Conservation (phyloP, 2,329 filamentous ascomycete genomes). For the Rhynchosporium agropyri region DNA sequence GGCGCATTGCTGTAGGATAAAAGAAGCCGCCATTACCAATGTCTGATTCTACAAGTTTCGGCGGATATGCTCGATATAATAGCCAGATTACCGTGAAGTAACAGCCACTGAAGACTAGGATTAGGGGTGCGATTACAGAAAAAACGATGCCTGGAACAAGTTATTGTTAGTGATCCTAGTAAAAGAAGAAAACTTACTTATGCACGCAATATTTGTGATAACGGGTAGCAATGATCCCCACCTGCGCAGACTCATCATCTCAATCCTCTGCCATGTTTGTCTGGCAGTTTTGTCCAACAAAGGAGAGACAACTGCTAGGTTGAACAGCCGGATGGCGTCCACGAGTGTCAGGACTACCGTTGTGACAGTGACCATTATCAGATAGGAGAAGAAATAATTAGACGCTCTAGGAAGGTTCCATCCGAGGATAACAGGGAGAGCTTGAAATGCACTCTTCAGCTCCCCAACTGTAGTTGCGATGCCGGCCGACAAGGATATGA, state of each 20-base stretch:
- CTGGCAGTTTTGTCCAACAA: conserved; percentile 29
- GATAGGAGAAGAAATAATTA: conserved; percentile 38
- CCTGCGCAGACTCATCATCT: conserved; percentile 31
- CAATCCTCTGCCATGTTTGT: conserved; percentile 30
- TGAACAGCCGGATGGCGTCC: conserved; percentile 10
- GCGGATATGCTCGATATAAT: conserved; percentile 19
- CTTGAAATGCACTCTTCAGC: conserved; percentile 19
- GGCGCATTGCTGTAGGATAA: conserved; percentile 31
- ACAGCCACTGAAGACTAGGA: neutral
- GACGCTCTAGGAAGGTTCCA: conserved; percentile 32
- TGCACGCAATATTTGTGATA: conserved; percentile 34
- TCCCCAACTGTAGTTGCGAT: conserved; percentile 28
- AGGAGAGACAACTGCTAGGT: conserved; percentile 29
- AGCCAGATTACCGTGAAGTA: conserved; percentile 4
- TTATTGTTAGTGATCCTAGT: conserved; percentile 16
- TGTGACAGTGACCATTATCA: conserved; percentile 28
- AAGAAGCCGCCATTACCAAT: conserved; percentile 46
- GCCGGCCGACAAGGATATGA: conserved; percentile 51
- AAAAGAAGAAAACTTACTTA: conserved; percentile 27
- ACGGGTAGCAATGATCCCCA: conserved; percentile 30
- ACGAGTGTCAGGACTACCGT: conserved; percentile 24
- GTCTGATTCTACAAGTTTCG: conserved; percentile 58
- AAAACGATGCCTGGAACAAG: conserved; percentile 49
- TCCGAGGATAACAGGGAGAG: conserved; percentile 28
- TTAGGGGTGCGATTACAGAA: conserved; percentile 30